A percentile compares a stretch with the other conserved stretches of the same genome.
Conservation (phyloP, 129 eudicot species). For the Tagetes patula region DNA sequence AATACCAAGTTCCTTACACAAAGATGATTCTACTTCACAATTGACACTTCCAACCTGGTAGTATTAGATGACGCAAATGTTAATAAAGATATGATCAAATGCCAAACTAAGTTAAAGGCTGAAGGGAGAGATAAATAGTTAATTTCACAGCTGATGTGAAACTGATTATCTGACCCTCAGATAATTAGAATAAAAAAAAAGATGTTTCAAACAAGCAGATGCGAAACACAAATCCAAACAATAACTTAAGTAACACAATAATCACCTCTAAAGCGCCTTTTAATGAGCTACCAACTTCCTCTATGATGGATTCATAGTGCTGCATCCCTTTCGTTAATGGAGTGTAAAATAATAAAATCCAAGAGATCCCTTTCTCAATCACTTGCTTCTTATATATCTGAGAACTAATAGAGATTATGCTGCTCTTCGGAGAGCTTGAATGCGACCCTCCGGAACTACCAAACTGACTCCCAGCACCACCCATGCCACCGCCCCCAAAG, state of each 20-base stretch:
- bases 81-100: not conserved
- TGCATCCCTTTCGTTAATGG: slow-evolving; percentile 50
- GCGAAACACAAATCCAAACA: not conserved
- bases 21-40: slow-evolving; percentile 63
- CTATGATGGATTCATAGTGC: slow-evolving; percentile 53
- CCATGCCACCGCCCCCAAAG: slow-evolving; percentile 67
- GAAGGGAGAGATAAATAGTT: not conserved
- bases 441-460: slow-evolving; percentile 57
- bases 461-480: slow-evolving; percentile 67
- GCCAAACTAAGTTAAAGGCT: not conserved
- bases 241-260: not conserved
- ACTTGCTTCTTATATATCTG: slow-evolving; percentile 68
- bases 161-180: not conserved
- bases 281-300: slow-evolving; percentile 60
- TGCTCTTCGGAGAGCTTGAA: slow-evolving; percentile 43
- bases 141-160: not conserved
- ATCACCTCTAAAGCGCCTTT: slow-evolving; percentile 85
- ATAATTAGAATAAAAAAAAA: not conserved
- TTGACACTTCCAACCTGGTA: slow-evolving; percentile 79
- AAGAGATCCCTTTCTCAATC: slow-evolving; percentile 63
- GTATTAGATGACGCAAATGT: not conserved
- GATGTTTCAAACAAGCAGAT: not conserved
- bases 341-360: slow-evolving; percentile 63
- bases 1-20: slow-evolving; percentile 67
- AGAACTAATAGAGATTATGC: slow-evolving; percentile 46